These are phyloP conservation scores for Neopestalotiopsis rosae DNA, from an alignment of 2,329 filamentous ascomycete genomes.

Conservation along the genomic window DNA sequence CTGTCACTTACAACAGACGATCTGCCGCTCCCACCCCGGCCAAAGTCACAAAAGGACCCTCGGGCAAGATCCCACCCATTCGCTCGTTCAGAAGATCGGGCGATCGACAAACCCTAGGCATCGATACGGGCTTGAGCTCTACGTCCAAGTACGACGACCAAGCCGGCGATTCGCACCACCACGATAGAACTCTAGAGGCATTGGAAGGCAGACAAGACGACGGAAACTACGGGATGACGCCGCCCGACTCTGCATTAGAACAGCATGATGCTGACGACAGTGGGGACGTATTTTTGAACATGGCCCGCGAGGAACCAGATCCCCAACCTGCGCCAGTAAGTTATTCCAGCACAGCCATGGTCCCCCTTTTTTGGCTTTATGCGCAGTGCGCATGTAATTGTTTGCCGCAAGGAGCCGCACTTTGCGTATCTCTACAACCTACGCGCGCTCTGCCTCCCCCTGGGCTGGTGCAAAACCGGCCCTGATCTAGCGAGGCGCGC, in stretches of 20 bases:
- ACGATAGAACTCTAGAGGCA: constrained; percentile 56
- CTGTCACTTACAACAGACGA: constrained; percentile 56
- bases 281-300: constrained; percentile 64
- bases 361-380: background rate
- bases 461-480: background rate
- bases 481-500: constrained; percentile 1
- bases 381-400: background rate
- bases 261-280: constrained; percentile 55
- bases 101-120: constrained; percentile 58
- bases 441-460: background rate
- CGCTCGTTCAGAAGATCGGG: constrained; percentile 62
- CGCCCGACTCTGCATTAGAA: constrained; percentile 44
- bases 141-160: constrained; percentile 52
- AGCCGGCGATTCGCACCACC: constrained; percentile 47
- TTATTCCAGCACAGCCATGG: constrained; percentile 26
- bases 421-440: background rate
- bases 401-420: background rate
- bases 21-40: constrained; percentile 33
- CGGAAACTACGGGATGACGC: constrained; percentile 44
- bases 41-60: constrained; percentile 27
- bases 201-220: constrained; percentile 52
- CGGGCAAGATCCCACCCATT: constrained; percentile 54
- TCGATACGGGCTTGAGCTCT: constrained; percentile 56
- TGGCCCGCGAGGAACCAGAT: constrained; percentile 56
- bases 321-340: constrained; percentile 50